Base-by-base conservation (phyloP, 108 stramenopile genomes). In the Bacterosira constricta region DNA sequence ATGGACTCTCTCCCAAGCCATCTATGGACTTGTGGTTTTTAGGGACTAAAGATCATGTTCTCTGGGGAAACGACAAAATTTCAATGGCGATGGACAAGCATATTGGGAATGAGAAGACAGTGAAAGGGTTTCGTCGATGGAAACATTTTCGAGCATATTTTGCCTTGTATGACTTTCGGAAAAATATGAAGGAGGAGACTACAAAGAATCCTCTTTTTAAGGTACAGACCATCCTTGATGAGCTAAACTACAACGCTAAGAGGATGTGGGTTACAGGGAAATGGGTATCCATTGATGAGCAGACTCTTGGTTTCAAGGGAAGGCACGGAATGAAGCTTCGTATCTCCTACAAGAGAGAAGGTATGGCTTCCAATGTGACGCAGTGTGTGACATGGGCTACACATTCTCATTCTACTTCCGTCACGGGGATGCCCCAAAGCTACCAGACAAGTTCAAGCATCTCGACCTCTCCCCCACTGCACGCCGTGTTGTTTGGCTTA, bases 321-420 rank as follows among this genome's bases (percentile, higher is more conserved):
- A 51, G 50, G 15, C 50, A 54, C 44, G 45, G 44, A 8, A 37
- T 69, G 41, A 63, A 62, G 30, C 61, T 55, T 0, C 1, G 63
- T 4, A 78, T 78, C 17, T 42, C 62, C 11, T 78, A 71, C 77
- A 71, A 78, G 35, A 47, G 39, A 47, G 70, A 78, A 64, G 77
- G 63, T 26, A 78, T 53, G 69, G 77, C 1, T 78, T 63, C 53
- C 62, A 71, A 20, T 66, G 66, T 17, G 70, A 70, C 47, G 70
- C 53, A 3, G 27, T 54, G 17, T 54, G 53, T 11, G 53, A 54
- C 18, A 25, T 12, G 1, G 67, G 67, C 8, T 69, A 58, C 44
- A 69, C 68, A 1, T 69, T 59, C 18, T 41, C 55, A 1, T 56
- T 34, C 37, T 56, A 17, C 11, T 54, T 54, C 27, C 30, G 53